Percentiles rank a stretch among this genome's conserved stretches.
Conservation (phyloP, 139 green algal genomes). For the Pedinophyceae sp. region DNA sequence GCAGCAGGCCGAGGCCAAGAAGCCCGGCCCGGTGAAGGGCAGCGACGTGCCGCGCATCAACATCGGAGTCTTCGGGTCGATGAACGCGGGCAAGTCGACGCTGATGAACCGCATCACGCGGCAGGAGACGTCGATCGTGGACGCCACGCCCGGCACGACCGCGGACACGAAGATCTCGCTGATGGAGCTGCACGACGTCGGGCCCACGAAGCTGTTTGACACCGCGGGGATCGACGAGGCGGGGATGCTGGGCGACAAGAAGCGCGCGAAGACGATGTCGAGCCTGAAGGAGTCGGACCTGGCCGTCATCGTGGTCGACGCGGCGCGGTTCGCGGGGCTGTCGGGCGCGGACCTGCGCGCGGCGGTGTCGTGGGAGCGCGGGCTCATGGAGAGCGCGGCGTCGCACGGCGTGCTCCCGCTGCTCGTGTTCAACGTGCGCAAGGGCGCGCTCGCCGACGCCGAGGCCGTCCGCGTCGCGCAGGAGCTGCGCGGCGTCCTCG, state of each 20-base stretch:
- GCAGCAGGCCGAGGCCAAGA: constrained; percentile 2
- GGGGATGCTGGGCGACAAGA: constrained; percentile 32
- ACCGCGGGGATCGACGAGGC: constrained; percentile 32
- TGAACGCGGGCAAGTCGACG: constrained; percentile 48
- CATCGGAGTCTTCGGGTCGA: constrained; percentile 44
- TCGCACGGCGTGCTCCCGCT: constrained; percentile 17
- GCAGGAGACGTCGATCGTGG: constrained; percentile 45
- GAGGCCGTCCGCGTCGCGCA: too few species aligned
- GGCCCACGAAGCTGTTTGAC: constrained; percentile 44
- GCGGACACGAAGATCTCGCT: constrained; percentile 30
- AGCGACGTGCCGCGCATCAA: constrained; percentile 39
- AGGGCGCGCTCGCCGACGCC: background rate
- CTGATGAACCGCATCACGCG: constrained; percentile 48
- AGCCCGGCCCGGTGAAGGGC: constrained; percentile 12
- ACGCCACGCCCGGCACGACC: constrained; percentile 40
- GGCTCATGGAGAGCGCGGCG: constrained; percentile 17
- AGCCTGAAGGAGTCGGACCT: constrained; percentile 39
- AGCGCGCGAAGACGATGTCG: constrained; percentile 27
- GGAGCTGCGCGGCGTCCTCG: too few species aligned
- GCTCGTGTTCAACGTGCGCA: constrained; percentile 28
- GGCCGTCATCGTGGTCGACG: constrained; percentile 29
- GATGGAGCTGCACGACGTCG: constrained; percentile 44
- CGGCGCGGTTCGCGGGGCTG: constrained; percentile 1
- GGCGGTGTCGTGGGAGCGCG: constrained; percentile 14
- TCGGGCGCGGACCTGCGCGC: background rate